Conservation (phyloP, 306 rosid species). For the Clitoria ternatea region DNA sequence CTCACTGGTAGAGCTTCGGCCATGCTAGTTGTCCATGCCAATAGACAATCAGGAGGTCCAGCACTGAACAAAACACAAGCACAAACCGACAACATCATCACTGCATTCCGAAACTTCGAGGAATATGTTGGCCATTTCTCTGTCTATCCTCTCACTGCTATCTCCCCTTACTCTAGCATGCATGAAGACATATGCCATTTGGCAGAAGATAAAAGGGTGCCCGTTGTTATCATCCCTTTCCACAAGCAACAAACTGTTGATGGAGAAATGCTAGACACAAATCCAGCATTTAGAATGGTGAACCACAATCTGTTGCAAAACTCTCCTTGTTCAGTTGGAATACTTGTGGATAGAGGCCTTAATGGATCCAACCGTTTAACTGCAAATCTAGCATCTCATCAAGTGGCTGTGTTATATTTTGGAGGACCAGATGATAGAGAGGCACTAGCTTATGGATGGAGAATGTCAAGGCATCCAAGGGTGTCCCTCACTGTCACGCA, state of each 20-base stretch:
- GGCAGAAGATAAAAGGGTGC: constrained; percentile 76
- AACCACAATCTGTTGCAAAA: constrained; percentile 65
- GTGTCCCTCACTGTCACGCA: constrained; percentile 51
- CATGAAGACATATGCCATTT: constrained; percentile 74
- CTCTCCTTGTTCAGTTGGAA: constrained; percentile 79
- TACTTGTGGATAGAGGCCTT: constrained; percentile 76
- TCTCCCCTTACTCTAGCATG: constrained; percentile 83
- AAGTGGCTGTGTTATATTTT: constrained; percentile 51
- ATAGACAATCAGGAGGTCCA: constrained; percentile 50
- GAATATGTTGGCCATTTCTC: constrained; percentile 44
- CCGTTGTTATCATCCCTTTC: constrained; percentile 72
- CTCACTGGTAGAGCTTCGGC: constrained; percentile 89
- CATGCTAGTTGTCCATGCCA: constrained; percentile 70
- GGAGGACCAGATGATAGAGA: constrained; percentile 90
- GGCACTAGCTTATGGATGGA: constrained; percentile 71
- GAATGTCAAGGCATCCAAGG: constrained; percentile 68
- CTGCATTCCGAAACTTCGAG: constrained; percentile 69
- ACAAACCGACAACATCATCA: constrained; percentile 67
- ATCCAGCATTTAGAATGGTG: constrained; percentile 61
- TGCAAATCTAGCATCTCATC: constrained; percentile 43
- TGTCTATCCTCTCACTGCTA: constrained; percentile 57
- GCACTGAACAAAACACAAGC: constrained; percentile 69
- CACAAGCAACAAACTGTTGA: constrained; percentile 89
- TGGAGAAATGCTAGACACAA: constrained; percentile 74
- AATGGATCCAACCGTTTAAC: constrained; percentile 48